Evolutionary conservation across 768 basidiomycete genomes (phyloP).

Genomic region (Agaricus bisporus): DNA sequence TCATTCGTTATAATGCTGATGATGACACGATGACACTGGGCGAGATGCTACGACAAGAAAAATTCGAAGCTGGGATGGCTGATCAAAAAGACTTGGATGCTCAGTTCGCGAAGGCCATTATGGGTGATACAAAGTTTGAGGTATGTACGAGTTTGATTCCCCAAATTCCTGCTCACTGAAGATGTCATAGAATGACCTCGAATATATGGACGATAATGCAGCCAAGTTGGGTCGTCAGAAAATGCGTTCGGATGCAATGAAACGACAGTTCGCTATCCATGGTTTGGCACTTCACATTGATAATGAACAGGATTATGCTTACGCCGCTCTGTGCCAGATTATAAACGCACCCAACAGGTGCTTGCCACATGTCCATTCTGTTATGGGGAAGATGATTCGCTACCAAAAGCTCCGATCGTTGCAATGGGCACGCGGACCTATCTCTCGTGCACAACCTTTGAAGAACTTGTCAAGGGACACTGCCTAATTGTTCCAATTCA

Average conservation of each 20-base stretch:
- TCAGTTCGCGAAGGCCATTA: conserved; percentile 83
- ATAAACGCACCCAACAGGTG: conserved; percentile 89
- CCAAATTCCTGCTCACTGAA: background rate
- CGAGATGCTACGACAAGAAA: conserved; percentile 91
- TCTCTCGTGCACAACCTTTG: conserved; percentile 80
- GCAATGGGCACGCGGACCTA: conserved; percentile 90
- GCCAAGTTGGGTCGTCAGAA: conserved; percentile 89
- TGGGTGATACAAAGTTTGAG: conserved; percentile 83
- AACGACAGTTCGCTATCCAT: conserved; percentile 92
- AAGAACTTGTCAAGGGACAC: conserved; percentile 89
- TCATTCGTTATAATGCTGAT: conserved; percentile 85
- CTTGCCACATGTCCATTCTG: conserved; percentile 84
- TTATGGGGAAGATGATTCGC: conserved; percentile 87
- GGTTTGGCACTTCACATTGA: conserved; percentile 39
- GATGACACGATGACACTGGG: conserved; percentile 83
- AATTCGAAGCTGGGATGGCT: conserved; percentile 79
- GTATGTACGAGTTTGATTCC: conserved; percentile 29
- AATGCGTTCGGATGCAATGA: conserved; percentile 96
- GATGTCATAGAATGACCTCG: conserved; percentile 63
- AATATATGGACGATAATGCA: conserved; percentile 96
- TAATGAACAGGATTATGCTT: background rate
- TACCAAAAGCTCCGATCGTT: conserved; percentile 81
- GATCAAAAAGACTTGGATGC: conserved; percentile 92
- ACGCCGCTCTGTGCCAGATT: conserved; percentile 48
- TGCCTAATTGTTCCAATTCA: conserved; percentile 95